Base-by-base conservation (phyloP, 2,329 filamentous ascomycete species). In the Coniella vitis region DNA sequence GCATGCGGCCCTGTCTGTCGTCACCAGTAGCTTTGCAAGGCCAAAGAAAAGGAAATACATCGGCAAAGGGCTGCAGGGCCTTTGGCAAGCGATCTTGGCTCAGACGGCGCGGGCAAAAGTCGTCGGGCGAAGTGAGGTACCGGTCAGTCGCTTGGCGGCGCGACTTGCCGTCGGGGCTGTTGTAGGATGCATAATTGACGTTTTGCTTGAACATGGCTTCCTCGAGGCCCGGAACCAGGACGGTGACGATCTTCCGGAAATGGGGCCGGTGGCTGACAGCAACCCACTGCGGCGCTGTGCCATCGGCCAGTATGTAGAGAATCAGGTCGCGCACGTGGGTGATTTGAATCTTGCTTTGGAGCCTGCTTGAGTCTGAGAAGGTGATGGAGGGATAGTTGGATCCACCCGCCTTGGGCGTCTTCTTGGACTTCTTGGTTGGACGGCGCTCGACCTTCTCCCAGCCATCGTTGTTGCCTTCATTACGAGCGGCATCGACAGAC, bases 211-310 rank as follows among this genome's bases (percentile, higher is more conserved):
- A 95, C 86, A 97, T 93, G 54, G 82, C 86, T 60, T 88, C 79
- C 62, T 97, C 91, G 20, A 98, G 69, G 0, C 93, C 93, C 10
- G 93, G 93, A 10, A 96, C 83, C 86, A 96, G 91, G 56, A 98
- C 71, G 36, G 87, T 79, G 25, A 97, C 90, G 25, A 94, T 85
- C 68, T 93, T 94, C 55, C 80, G 72, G 58, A 86, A 81, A 51
- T 81, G 73, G 5, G 78, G 75, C 39, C 83, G 74, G 58, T 86
- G 76, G 51, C 71, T 71, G 42, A 86, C 74, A 38, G 76, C 73
- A 38, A 86, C 72, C 79, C 83, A 86, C 57, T 83, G 78, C 13
- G 83, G 83, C 2, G 78, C 74, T 2, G 74, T 61, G 12, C 81
- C 82, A 60, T 86, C 81, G 53, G 83, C 79, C 50, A 84, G 78